These are phyloP conservation scores for Monilinia fructicola DNA, from an alignment of 2,329 filamentous ascomycete genomes.

Conservation along the genomic window DNA sequence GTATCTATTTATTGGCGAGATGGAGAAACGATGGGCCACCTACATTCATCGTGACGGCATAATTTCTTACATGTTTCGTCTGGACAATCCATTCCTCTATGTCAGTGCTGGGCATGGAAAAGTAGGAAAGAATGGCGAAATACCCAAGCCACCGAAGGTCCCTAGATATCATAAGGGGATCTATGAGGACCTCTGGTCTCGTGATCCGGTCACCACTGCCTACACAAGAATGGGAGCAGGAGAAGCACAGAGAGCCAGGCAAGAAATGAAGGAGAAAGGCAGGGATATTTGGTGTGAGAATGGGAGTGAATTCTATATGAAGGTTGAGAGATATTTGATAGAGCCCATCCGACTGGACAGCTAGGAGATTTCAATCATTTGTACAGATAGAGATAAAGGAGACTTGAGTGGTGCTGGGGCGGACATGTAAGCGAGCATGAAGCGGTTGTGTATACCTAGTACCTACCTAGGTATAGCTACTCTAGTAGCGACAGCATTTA, in stretches of 20 bases:
- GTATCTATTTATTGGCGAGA: conserved; percentile 27
- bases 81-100: conserved; percentile 3
- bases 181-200: not conserved
- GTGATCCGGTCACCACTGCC: too few species aligned
- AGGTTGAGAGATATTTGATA: conserved; percentile 1
- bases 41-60: not conserved
- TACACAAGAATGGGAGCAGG: not conserved
- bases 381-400: not conserved
- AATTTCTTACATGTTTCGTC: not conserved
- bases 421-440: not conserved
- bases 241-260: not conserved
- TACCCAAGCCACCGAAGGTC: not conserved
- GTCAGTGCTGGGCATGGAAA: conserved; percentile 13
- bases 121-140: not conserved
- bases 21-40: conserved; percentile 22
- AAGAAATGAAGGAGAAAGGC: conserved; percentile 9
- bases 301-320: not conserved
- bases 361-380: not conserved
- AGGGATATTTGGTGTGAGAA: not conserved
- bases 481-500: not conserved
- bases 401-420: not conserved
- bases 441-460: not conserved
- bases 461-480: too few species aligned
- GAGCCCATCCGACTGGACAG: not conserved
- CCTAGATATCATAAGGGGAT: conserved; percentile 12